Conservation (phyloP, 352 stramenopile genomes). For the Phytophthora ramorum region DNA sequence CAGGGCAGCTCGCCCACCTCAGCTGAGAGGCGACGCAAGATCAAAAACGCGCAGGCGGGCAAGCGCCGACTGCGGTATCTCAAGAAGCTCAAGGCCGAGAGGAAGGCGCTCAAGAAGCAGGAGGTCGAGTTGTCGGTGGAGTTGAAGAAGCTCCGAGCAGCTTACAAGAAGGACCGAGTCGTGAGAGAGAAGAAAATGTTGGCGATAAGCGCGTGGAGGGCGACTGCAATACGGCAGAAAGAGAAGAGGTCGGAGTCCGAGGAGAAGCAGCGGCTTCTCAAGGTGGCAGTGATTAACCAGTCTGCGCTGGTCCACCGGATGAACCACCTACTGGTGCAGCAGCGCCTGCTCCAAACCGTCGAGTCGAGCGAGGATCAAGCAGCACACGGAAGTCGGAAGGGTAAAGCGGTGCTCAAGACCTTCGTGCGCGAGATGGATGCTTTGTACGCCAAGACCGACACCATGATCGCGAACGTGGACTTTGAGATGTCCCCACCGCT, state of each 20-base stretch:
- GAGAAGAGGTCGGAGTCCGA: constrained; percentile 27
- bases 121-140: constrained; percentile 18
- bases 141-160: constrained; percentile 16
- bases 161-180: constrained; percentile 4
- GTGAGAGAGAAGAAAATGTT: constrained; percentile 28
- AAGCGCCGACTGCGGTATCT: constrained; percentile 26
- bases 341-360: constrained; percentile 6
- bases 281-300: constrained; percentile 22
- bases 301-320: constrained; percentile 26
- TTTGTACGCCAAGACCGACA: constrained; percentile 33
- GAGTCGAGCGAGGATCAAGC: constrained; percentile 3
- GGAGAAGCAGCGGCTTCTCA: constrained; percentile 22
- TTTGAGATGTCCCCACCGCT: constrained; percentile 24
- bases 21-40: constrained; percentile 11
- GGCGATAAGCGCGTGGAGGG: constrained; percentile 20
- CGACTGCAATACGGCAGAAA: constrained; percentile 27
- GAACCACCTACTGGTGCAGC: constrained; percentile 16
- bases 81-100: constrained; percentile 29
- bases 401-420: constrained; percentile 21
- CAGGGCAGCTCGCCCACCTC: neutral
- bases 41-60: constrained; percentile 27
- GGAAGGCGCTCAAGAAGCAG: constrained; percentile 26
- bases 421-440: constrained; percentile 36
- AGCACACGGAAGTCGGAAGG: neutral
- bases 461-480: constrained; percentile 13